These are phyloP conservation scores for Syzygium aromaticum DNA, from an alignment of 345 rosid species.

Conservation along the genomic window DNA sequence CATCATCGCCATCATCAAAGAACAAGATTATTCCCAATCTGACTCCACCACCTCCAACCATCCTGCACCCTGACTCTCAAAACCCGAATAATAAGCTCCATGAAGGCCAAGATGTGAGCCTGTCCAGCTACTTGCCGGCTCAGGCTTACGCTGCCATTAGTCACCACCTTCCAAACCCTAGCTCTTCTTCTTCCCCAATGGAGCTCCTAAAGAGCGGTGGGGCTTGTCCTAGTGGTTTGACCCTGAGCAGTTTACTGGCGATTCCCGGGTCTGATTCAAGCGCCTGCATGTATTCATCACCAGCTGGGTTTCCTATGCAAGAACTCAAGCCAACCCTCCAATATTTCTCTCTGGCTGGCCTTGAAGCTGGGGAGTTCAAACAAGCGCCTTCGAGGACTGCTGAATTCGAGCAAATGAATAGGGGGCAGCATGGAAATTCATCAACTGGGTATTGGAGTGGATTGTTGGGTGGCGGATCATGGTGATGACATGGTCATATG, in stretches of 20 bases:
- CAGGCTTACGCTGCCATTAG: background rate
- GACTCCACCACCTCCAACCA: background rate
- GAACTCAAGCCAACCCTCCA: slow-evolving; percentile 32
- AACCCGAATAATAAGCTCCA: slow-evolving; percentile 22
- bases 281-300: slow-evolving; percentile 2
- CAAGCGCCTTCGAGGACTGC: background rate
- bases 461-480: slow-evolving; percentile 9
- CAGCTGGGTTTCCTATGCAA: slow-evolving; percentile 23
- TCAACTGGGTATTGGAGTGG: background rate
- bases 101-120: slow-evolving; percentile 32
- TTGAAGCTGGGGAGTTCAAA: background rate
- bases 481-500: slow-evolving; percentile 1
- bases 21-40: slow-evolving; percentile 10
- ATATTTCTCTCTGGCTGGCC: slow-evolving; percentile 20
- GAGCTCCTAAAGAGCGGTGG: background rate
- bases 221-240: slow-evolving; percentile 12
- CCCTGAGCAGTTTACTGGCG: slow-evolving; percentile 12
- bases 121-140: slow-evolving; percentile 10
- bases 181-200: background rate
- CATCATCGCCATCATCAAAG: slow-evolving; percentile 3
- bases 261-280: slow-evolving; percentile 12
- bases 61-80: slow-evolving; percentile 13
- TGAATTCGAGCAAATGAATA: background rate
- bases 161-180: slow-evolving; percentile 9
- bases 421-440: background rate